Evolutionary conservation across 257 asterid species (phyloP).

Genomic region (Capsicum pubescens): DNA sequence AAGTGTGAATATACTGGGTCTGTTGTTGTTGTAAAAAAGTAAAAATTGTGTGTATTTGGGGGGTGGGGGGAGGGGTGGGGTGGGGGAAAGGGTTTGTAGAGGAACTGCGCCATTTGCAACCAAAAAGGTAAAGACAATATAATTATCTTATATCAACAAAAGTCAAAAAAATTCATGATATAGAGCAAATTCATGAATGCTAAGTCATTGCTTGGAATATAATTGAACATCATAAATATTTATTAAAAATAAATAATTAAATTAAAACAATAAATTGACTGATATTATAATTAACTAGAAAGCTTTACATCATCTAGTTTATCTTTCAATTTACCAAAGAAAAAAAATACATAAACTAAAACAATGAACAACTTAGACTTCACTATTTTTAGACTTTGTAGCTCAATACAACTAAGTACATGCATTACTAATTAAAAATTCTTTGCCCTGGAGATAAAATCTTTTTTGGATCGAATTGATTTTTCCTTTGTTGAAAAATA

Average conservation of each 20-base stretch:
- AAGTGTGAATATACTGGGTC: too few species aligned
- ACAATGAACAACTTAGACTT: neutral
- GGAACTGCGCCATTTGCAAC: neutral
- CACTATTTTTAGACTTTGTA: neutral
- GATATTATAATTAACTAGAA: neutral
- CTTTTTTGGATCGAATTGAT: constrained; percentile 52
- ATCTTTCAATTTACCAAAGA: neutral
- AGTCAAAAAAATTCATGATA: too few species aligned
- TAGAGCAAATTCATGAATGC: too few species aligned
- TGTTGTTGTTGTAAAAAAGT: too few species aligned
- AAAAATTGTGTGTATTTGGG: neutral
- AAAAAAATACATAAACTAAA: neutral
- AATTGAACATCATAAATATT: too few species aligned
- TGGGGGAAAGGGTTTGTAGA: neutral
- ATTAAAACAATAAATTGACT: too few species aligned
- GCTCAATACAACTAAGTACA: neutral
- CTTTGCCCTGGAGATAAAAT: constrained; percentile 55
- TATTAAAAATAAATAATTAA: too few species aligned
- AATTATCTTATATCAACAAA: neutral
- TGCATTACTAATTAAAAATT: constrained; percentile 36
- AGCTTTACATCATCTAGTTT: neutral
- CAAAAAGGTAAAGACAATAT: neutral
- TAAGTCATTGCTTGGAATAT: too few species aligned
- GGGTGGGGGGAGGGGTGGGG: too few species aligned
- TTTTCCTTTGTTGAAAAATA: constrained; percentile 46